Percentiles rank a stretch among this genome's conserved stretches.
Conservation (phyloP, 495 filamentous ascomycete species). For the Collariella sp. region DNA sequence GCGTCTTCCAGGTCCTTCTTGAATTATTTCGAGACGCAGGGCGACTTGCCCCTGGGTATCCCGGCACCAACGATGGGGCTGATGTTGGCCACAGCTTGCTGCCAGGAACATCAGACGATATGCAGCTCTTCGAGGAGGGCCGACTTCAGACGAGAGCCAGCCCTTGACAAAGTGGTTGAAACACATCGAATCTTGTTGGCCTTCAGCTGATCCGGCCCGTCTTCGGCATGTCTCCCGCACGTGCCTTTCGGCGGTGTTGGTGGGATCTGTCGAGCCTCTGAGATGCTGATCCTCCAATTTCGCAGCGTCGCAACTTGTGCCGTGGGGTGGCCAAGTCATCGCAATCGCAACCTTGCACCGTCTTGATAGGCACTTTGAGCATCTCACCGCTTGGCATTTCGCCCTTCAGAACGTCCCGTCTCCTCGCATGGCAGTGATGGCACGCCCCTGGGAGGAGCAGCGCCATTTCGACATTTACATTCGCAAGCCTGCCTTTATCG, state of each 20-base stretch:
- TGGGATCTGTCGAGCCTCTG: not conserved
- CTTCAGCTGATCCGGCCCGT: not conserved
- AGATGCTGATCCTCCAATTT: conserved; percentile 5
- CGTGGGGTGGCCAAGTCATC: not conserved
- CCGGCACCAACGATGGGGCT: conserved; percentile 4
- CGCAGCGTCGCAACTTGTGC: conserved; percentile 4
- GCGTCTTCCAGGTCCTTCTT: too few relatives aligned
- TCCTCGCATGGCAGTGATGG: conserved; percentile 2
- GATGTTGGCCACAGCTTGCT: conserved; percentile 3
- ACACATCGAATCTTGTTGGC: not conserved
- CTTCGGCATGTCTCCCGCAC: too few relatives aligned
- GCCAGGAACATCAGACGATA: conserved; percentile 4
- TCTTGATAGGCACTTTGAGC: not conserved
- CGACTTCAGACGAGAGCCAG: too few relatives aligned
- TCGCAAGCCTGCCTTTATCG: not conserved
- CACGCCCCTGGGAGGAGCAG: conserved; percentile 9
- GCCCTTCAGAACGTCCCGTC: not conserved
- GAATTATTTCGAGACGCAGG: conserved; percentile 24
- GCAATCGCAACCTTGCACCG: not conserved
- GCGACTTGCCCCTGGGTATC: conserved; percentile 1
- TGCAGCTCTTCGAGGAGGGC: too few relatives aligned
- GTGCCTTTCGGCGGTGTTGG: not conserved
- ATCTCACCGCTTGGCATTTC: conserved; percentile 5
- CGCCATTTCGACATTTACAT: not conserved
- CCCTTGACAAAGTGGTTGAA: not conserved